Percentiles rank a stretch among this genome's conserved stretches.
Evolutionary conservation across 2,329 filamentous ascomycete genomes (phyloP).

Genomic region (Tolypocladium sp.): DNA sequence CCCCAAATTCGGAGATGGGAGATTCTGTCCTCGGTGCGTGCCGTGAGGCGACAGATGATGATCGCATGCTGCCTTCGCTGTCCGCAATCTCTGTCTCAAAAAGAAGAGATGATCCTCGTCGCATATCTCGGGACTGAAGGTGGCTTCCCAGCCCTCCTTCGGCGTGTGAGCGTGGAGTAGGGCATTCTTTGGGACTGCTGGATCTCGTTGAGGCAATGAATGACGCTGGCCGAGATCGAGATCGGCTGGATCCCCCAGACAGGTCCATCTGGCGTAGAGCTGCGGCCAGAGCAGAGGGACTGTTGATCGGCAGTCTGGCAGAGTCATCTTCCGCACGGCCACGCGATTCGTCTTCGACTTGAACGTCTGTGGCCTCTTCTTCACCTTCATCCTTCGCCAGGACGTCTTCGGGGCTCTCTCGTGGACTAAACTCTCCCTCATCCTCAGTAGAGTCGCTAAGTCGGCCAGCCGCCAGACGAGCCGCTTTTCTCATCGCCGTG

Average conservation of each 20-base stretch:
- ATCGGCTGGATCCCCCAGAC: constrained; percentile 15
- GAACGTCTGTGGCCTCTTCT: constrained; percentile 26
- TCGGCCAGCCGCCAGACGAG: constrained; percentile 76
- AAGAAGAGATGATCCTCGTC: constrained; percentile 63
- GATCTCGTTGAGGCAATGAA: constrained; percentile 68
- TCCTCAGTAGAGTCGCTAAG: constrained; percentile 67
- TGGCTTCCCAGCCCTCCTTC: constrained; percentile 44
- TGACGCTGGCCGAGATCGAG: constrained; percentile 41
- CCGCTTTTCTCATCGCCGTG: constrained; percentile 81
- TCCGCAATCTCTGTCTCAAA: constrained; percentile 77
- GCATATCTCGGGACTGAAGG: constrained; percentile 52
- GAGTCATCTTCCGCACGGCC: constrained; percentile 6
- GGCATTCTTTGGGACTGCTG: constrained; percentile 82
- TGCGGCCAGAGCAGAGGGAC: constrained; percentile 44
- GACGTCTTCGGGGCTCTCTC: constrained; percentile 5
- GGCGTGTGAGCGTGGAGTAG: constrained; percentile 79
- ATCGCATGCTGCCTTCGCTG: constrained; percentile 82
- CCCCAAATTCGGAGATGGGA: constrained; percentile 76
- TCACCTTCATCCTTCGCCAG: constrained; percentile 10
- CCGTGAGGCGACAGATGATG: constrained; percentile 63
- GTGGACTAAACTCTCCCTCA: constrained; percentile 37
- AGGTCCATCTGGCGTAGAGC: constrained; percentile 37
- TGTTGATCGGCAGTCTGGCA: constrained; percentile 15
- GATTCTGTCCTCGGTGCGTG: constrained; percentile 70
- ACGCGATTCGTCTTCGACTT: constrained; percentile 4